Conservation (phyloP, 2,329 filamentous ascomycete genomes). For the Paraconiothyrium sp. region DNA sequence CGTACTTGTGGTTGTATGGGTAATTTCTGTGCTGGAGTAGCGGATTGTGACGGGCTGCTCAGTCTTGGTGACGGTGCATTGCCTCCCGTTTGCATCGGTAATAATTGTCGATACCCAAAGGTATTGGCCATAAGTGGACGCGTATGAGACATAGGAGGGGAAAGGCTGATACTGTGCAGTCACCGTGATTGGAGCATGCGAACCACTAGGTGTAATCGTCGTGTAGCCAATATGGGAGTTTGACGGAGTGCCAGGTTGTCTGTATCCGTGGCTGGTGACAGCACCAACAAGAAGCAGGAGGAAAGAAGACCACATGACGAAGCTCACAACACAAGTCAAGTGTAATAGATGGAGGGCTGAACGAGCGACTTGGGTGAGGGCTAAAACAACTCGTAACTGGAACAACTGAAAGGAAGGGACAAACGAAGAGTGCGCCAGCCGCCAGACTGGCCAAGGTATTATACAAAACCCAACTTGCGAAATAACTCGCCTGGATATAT, state of each 20-base stretch:
- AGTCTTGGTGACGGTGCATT: constrained; percentile 37
- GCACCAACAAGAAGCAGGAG: constrained; percentile 37
- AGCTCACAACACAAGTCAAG: neutral
- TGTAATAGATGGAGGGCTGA: too few relatives aligned
- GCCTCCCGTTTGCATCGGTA: constrained; percentile 37
- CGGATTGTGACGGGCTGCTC: constrained; percentile 39
- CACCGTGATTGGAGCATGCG: constrained; percentile 39
- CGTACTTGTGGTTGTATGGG: constrained; percentile 16
- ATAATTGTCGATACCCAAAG: constrained; percentile 41
- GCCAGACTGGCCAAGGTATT: too few relatives aligned
- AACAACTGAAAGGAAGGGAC: too few relatives aligned
- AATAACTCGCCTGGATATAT: too few relatives aligned
- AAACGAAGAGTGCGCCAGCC: too few relatives aligned
- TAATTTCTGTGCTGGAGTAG: constrained; percentile 40
- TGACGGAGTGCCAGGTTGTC: neutral
- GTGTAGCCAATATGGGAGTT: constrained; percentile 36
- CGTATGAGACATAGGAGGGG: constrained; percentile 34
- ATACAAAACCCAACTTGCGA: too few relatives aligned
- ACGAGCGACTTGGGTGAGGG: too few relatives aligned
- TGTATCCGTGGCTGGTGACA: constrained; percentile 31
- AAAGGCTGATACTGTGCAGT: constrained; percentile 44
- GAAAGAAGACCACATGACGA: constrained; percentile 26
- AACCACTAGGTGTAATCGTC: constrained; percentile 39
- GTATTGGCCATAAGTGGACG: constrained; percentile 25
- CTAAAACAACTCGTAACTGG: too few relatives aligned